phyloP scores from a whole-genome alignment of 768 basidiomycete species.

The Postia placenta region DNA sequence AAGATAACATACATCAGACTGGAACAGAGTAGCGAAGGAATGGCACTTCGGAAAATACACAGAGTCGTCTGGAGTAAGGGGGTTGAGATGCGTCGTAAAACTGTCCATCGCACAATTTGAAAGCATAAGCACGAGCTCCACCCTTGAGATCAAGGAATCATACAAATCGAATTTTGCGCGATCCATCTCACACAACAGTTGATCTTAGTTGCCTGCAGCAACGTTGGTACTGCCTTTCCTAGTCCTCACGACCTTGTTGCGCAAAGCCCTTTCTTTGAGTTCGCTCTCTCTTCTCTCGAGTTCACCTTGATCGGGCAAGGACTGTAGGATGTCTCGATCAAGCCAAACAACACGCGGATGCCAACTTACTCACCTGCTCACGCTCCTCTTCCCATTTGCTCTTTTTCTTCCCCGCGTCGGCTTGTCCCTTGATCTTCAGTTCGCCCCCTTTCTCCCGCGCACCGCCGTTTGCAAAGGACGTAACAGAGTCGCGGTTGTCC shows the following conservation, averaged over 20 bases:
- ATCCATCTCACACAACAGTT: not conserved
- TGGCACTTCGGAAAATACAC: too few species aligned
- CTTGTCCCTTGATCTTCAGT: slow-evolving; percentile 74
- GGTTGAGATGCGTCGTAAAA: too few species aligned
- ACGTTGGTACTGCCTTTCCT: slow-evolving; percentile 39
- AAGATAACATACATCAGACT: too few species aligned
- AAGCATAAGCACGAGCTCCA: not conserved
- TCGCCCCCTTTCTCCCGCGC: slow-evolving; percentile 36
- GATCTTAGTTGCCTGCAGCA: not conserved
- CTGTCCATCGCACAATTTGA: too few species aligned
- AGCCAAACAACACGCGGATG: not conserved
- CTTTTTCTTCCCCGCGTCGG: slow-evolving; percentile 45
- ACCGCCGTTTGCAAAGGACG: not conserved
- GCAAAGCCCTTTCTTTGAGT: slow-evolving; percentile 71
- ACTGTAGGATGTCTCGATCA: not conserved
- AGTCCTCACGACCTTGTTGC: slow-evolving; percentile 77
- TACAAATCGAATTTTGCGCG: too few species aligned
- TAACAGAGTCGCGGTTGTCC: slow-evolving; percentile 11
- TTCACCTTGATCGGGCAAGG: slow-evolving; percentile 29
- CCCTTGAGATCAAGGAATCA: not conserved
- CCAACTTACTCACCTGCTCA: slow-evolving; percentile 12
- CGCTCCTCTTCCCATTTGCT: slow-evolving; percentile 45
- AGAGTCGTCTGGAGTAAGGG: too few species aligned
- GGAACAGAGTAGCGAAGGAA: too few species aligned
- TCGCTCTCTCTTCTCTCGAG: slow-evolving; percentile 71